A percentile compares a stretch with the other conserved stretches of the same genome.
Conservation (phyloP, 768 basidiomycete genomes). For the Pisolithus orientalis region DNA sequence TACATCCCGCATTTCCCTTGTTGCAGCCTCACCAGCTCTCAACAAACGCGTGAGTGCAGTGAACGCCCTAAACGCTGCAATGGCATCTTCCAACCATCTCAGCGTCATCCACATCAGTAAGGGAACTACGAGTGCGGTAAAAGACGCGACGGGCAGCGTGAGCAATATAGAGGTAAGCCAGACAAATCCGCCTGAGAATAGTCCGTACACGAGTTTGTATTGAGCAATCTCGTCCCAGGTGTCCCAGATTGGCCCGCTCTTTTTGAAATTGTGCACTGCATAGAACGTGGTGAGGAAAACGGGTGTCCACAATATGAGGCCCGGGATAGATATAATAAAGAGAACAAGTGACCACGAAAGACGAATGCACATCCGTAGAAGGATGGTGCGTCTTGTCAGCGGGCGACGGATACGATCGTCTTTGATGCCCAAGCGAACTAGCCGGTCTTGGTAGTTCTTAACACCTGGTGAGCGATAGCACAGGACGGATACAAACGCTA, state of each 20-base stretch:
- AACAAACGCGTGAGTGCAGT: constrained; percentile 56
- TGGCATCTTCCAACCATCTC: constrained; percentile 82
- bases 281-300: constrained; percentile 66
- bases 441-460: constrained; percentile 69
- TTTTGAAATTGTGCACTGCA: constrained; percentile 71
- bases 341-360: constrained; percentile 58
- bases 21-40: constrained; percentile 49
- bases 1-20: constrained; percentile 47
- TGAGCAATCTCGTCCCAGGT: constrained; percentile 90
- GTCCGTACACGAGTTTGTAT: constrained; percentile 80
- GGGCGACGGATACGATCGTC: constrained; percentile 79
- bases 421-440: constrained; percentile 65
- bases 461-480: neutral
- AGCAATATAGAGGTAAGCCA: constrained; percentile 49
- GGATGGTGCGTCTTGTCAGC: constrained; percentile 45
- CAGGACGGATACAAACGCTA: neutral
- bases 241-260: constrained; percentile 76
- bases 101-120: constrained; percentile 84
- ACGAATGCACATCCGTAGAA: constrained; percentile 62
- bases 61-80: constrained; percentile 74
- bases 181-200: constrained; percentile 65
- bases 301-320: constrained; percentile 78
- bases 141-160: constrained; percentile 54
- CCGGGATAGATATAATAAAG: constrained; percentile 62
- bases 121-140: constrained; percentile 60